phyloP scores from a whole-genome alignment of 2,329 filamentous ascomycete species.

The Nothophaeocryptopus gaeumannii region DNA sequence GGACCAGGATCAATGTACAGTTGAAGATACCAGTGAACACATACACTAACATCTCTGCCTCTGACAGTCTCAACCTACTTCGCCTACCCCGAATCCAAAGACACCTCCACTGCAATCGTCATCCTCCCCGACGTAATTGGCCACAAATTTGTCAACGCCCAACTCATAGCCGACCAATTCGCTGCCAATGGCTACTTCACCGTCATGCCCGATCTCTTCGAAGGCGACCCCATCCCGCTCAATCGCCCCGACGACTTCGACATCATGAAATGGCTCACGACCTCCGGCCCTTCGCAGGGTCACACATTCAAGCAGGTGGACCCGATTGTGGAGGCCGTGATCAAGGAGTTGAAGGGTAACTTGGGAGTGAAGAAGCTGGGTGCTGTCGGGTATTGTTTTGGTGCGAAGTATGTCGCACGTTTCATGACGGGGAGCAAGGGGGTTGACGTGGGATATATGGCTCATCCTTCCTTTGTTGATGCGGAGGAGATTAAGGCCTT shows the following conservation, averaged over 20 bases:
- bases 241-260: constrained; percentile 51
- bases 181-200: constrained; percentile 70
- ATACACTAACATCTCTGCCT: constrained; percentile 3
- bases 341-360: constrained; percentile 48
- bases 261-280: constrained; percentile 50
- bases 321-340: constrained; percentile 50
- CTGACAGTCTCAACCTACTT: constrained; percentile 55
- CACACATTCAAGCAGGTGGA: constrained; percentile 49
- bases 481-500: constrained; percentile 59
- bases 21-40: background rate
- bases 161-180: constrained; percentile 68
- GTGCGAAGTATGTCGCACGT: constrained; percentile 58
- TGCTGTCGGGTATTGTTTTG: constrained; percentile 49
- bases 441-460: constrained; percentile 68
- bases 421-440: constrained; percentile 56
- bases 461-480: constrained; percentile 73
- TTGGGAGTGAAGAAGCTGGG: constrained; percentile 50
- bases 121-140: constrained; percentile 60
- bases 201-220: constrained; percentile 68
- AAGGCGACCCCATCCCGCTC: constrained; percentile 61
- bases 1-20: no score
- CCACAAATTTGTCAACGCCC: constrained; percentile 51
- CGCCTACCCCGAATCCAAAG: constrained; percentile 51
- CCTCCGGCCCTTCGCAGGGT: constrained; percentile 31
- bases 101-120: constrained; percentile 55